Conservation (phyloP, 1,139 yeast species). For the Pichia sp. region DNA sequence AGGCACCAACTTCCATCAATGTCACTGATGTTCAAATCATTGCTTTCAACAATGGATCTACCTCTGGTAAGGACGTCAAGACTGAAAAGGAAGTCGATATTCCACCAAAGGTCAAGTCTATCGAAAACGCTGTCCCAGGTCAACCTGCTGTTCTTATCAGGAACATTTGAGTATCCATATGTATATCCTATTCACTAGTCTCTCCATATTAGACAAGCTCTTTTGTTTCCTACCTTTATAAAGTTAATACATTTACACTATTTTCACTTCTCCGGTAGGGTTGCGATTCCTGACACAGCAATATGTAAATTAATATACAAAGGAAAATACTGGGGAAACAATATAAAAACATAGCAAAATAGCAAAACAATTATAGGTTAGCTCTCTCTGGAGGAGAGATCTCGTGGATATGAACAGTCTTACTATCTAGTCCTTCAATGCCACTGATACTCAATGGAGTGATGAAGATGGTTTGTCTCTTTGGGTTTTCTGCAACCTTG, state of each 20-base stretch:
- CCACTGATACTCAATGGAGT: slow-evolving; percentile 92
- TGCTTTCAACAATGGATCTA: slow-evolving; percentile 47
- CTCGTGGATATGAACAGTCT: slow-evolving; percentile 63
- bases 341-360: too few relatives aligned
- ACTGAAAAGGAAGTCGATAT: slow-evolving; percentile 70
- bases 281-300: too few relatives aligned
- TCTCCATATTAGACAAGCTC: too few relatives aligned
- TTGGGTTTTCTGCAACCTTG: slow-evolving; percentile 53
- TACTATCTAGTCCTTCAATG: slow-evolving; percentile 56
- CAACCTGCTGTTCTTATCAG: slow-evolving; percentile 77
- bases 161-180: slow-evolving; percentile 34
- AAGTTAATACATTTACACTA: too few relatives aligned
- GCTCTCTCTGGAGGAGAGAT: slow-evolving; percentile 41
- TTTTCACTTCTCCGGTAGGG: too few relatives aligned
- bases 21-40: slow-evolving; percentile 55
- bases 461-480: slow-evolving; percentile 83
- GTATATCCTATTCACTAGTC: too few relatives aligned
- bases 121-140: slow-evolving; percentile 88
- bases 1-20: slow-evolving; percentile 58
- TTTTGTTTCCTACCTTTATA: too few relatives aligned
- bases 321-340: too few relatives aligned
- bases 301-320: too few relatives aligned
- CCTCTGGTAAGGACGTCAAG: slow-evolving; percentile 53
- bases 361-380: slow-evolving; percentile 5
- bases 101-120: slow-evolving; percentile 55